A percentile compares a stretch with the other conserved stretches of the same genome.
phyloP scores from a whole-genome alignment of 2,329 filamentous ascomycete species.

The Aspergillus novoparasiticus region DNA sequence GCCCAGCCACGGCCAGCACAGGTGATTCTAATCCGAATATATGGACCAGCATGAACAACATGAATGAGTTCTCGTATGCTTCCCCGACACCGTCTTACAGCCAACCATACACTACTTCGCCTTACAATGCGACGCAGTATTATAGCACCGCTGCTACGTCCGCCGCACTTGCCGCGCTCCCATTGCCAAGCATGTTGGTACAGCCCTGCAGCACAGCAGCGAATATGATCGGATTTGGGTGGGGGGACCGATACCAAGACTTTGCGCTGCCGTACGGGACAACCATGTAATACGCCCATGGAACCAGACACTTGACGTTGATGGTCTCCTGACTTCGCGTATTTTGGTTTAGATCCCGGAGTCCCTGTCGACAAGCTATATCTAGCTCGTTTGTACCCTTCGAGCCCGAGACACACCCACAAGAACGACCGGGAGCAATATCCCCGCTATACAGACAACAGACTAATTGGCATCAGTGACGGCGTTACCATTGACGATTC shows the following conservation, averaged over 20 bases:
- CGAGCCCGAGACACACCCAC: slow-evolving; percentile 48
- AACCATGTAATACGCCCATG: slow-evolving; percentile 64
- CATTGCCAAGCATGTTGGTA: slow-evolving; percentile 83
- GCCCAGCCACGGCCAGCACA: slow-evolving; percentile 71
- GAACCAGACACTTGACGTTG: slow-evolving; percentile 38
- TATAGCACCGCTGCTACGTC: slow-evolving; percentile 78
- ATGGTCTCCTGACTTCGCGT: slow-evolving; percentile 28
- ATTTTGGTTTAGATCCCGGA: slow-evolving; percentile 27
- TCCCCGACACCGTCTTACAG: slow-evolving; percentile 81
- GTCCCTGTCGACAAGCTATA: slow-evolving; percentile 19
- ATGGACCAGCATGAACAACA: slow-evolving; percentile 73
- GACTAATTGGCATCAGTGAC: slow-evolving; percentile 56
- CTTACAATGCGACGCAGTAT: slow-evolving; percentile 63
- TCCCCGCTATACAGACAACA: slow-evolving; percentile 39
- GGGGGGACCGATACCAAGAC: slow-evolving; percentile 77
- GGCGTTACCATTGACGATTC: slow-evolving; percentile 55
- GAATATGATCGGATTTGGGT: slow-evolving; percentile 78
- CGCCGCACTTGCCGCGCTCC: slow-evolving; percentile 73
- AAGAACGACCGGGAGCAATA: slow-evolving; percentile 38
- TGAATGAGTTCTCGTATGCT: slow-evolving; percentile 72
- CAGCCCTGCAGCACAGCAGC: slow-evolving; percentile 79
- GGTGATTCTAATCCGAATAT: slow-evolving; percentile 72
- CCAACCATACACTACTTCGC: slow-evolving; percentile 73
- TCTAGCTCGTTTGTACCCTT: slow-evolving; percentile 24
- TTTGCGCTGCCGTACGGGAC: slow-evolving; percentile 72